A percentile compares a stretch with the other conserved stretches of the same genome.
These are phyloP conservation scores for Tylopilus vinaceipallidus DNA, from an alignment of 768 basidiomycete genomes.

Conservation along the genomic window DNA sequence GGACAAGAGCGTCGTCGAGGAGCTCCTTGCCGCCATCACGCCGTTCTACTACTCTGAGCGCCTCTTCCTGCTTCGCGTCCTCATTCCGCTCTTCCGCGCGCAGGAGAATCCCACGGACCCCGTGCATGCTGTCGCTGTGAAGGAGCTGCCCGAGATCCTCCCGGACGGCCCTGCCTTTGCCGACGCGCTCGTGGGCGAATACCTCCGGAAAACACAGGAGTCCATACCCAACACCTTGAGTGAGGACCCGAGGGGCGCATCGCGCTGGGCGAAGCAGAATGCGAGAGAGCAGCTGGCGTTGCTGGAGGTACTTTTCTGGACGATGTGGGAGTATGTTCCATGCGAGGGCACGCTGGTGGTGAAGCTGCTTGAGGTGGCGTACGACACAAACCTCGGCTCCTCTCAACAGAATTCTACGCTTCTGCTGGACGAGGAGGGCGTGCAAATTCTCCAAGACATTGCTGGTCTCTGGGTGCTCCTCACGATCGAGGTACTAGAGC, in stretches of 20 bases:
- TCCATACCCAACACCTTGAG: conserved; percentile 43
- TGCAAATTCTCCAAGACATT: conserved; percentile 61
- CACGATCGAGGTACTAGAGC: conserved; percentile 74
- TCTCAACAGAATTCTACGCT: conserved; percentile 60
- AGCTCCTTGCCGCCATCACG: conserved; percentile 61
- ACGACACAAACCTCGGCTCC: conserved; percentile 61
- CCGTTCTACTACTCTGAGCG: conserved; percentile 83
- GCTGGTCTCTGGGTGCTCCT: conserved; percentile 78
- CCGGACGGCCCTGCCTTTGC: conserved; percentile 67
- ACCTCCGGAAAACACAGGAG: conserved; percentile 49
- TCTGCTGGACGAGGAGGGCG: conserved; percentile 73
- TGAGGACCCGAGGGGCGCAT: conserved; percentile 56
- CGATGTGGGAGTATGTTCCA: conserved; percentile 74
- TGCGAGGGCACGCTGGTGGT: conserved; percentile 64
- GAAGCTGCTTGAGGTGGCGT: conserved; percentile 62
- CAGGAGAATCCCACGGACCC: conserved; percentile 56
- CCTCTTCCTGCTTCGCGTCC: conserved; percentile 62
- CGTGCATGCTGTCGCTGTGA: conserved; percentile 50
- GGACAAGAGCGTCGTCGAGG: conserved; percentile 34
- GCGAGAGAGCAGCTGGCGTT: conserved; percentile 74
- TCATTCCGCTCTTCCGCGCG: conserved; percentile 75
- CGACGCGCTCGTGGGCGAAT: conserved; percentile 56
- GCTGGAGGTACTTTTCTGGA: conserved; percentile 86
- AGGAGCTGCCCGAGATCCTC: conserved; percentile 57
- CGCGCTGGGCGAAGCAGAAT: conserved; percentile 74